phyloP scores from a whole-genome alignment of 208 protist species.

The Tritrichomonas musculus region DNA sequence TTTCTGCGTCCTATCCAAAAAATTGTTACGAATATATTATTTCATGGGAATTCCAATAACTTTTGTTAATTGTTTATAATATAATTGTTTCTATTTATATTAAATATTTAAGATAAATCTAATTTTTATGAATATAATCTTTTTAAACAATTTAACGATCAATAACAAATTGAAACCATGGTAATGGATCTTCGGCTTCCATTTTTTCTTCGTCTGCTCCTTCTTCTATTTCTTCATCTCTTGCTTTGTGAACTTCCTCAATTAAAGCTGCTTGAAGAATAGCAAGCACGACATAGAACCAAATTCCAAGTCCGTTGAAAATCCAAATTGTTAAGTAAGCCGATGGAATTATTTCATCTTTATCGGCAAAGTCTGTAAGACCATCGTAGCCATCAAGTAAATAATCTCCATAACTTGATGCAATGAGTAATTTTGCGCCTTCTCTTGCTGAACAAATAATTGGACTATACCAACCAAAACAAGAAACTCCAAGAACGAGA shows the following conservation, averaged over 20 bases:
- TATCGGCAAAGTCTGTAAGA: not conserved
- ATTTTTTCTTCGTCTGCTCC: not conserved
- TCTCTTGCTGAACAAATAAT: not conserved
- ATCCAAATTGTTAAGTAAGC: not conserved
- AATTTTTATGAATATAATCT: no score
- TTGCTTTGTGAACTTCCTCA: not conserved
- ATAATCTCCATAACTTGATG: not conserved
- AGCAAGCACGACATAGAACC: not conserved
- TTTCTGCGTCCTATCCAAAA: not conserved
- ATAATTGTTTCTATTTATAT: no score
- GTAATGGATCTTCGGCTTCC: not conserved
- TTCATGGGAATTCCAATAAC: not conserved
- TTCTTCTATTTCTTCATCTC: not conserved
- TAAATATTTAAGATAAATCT: no score
- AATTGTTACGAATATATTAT: not conserved
- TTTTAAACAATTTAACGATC: no score
- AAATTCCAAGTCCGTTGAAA: conserved; percentile 3
- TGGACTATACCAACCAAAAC: not conserved
- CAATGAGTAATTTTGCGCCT: conserved; percentile 13
- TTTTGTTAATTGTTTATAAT: no score
- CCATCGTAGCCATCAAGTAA: conserved; percentile 26
- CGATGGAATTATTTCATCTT: not conserved
- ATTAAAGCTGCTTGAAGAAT: not conserved
- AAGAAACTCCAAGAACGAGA: not conserved
- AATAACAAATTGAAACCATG: not conserved